phyloP scores from a whole-genome alignment of 225 moss, liverwort and hornwort genomes.

The Polytrichum commune region DNA sequence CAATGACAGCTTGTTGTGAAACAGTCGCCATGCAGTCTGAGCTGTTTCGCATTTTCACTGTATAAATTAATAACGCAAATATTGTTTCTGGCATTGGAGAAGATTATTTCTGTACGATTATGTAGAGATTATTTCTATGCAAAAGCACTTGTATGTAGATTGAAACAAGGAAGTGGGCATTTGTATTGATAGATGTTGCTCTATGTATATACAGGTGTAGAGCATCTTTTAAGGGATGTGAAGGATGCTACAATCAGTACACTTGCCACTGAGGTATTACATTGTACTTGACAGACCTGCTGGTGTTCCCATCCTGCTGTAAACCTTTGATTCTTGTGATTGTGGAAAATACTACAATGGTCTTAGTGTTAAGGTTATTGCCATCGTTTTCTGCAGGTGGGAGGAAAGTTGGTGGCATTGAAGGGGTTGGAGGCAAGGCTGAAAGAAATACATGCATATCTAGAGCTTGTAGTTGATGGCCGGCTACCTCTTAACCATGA shows the following conservation, averaged over 20 bases:
- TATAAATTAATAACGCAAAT: too few relatives aligned
- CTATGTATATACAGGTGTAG: slow-evolving; percentile 61
- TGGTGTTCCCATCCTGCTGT: too few relatives aligned
- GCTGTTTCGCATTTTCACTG: too few relatives aligned
- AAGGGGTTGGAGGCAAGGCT: slow-evolving; percentile 96
- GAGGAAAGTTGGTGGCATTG: slow-evolving; percentile 92
- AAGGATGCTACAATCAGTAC: slow-evolving; percentile 99
- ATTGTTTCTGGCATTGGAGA: too few relatives aligned
- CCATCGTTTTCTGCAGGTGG: slow-evolving; percentile 49
- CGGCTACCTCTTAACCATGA: slow-evolving; percentile 93
- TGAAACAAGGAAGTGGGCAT: too few relatives aligned
- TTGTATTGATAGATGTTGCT: not conserved
- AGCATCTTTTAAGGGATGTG: slow-evolving; percentile 93
- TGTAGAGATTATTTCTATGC: too few relatives aligned
- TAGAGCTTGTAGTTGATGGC: slow-evolving; percentile 96
- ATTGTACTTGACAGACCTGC: not conserved
- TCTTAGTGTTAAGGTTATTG: not conserved
- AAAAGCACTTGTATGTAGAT: too few relatives aligned
- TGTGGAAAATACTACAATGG: not conserved
- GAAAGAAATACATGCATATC: slow-evolving; percentile 92
- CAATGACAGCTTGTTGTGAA: too few relatives aligned
- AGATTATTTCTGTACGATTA: too few relatives aligned
- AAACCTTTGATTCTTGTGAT: too few relatives aligned
- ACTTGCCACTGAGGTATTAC: slow-evolving; percentile 88
- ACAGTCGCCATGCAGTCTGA: too few relatives aligned